Base-by-base conservation (phyloP, 2,329 filamentous ascomycete species). In the Cladosporium sp. region DNA sequence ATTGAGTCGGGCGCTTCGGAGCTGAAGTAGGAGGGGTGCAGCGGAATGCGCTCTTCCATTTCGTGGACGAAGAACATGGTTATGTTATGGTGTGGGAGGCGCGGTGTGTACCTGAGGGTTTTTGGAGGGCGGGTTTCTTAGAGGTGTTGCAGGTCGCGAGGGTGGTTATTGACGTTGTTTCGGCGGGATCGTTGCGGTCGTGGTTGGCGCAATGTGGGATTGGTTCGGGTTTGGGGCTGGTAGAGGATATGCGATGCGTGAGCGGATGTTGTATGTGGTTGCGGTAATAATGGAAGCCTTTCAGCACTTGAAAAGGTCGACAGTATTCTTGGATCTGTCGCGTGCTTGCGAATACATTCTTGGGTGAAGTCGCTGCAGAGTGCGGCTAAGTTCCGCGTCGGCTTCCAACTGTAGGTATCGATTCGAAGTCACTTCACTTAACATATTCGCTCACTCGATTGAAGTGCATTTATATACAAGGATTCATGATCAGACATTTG, bases 21-120 rank as follows among this genome's bases (percentile, higher is more conserved):
- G 60, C 92, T 92, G 73, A 99, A 97, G 79, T 95, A 99, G 12
- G 93, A 97, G 28, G 94, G 94, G 73, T 99, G 94, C 70, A 99
- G 84, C 67, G 91, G 92, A 70, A 97, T 92, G 72, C 90, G 88
- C 73, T 93, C 92, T 78, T 96, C 92, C 76, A 97, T 88, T 73
- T 96, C 93, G 77, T 96, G 91, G 65, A 99, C 89, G 80, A 99
- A 99, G 77, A 97, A 99, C 94, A 99, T 99, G 43, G 51, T 34
- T 34, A 6, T 34, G 56, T n/a, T n/a, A n/a, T 28, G 47, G 38
- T 34, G 25, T 9, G 37, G 15, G 25, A 45, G 56, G 28, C 30
- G 56, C 45, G 19, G 12, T 3, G 39, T 22, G 55, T 22, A 22
- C 37, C 17, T 58, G 49, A n/a, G 12, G 22, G 25, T 3, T 15